A percentile compares a stretch with the other conserved stretches of the same genome.
Evolutionary conservation across 2,329 filamentous ascomycete genomes (phyloP).

Genomic region (Aspergillus pseudoviridinutans): DNA sequence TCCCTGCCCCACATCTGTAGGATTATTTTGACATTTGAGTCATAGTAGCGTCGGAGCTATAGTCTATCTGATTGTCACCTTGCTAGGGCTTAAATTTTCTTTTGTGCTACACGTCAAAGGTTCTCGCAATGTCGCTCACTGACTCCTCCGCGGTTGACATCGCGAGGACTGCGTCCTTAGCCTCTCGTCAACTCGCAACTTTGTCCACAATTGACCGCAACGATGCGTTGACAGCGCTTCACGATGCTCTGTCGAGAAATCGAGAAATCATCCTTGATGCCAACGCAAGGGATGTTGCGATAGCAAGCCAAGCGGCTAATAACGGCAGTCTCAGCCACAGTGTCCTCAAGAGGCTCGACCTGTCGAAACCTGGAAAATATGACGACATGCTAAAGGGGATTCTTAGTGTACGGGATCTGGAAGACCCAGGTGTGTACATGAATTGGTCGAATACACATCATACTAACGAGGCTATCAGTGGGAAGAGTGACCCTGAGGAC

Average conservation of each 20-base stretch:
- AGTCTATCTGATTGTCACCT: neutral
- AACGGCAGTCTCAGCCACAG: slow-evolving; percentile 74
- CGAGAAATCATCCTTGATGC: slow-evolving; percentile 77
- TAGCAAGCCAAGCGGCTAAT: slow-evolving; percentile 68
- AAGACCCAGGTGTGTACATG: slow-evolving; percentile 72
- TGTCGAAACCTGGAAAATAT: slow-evolving; percentile 84
- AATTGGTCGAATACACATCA: neutral
- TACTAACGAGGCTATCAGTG: slow-evolving; percentile 49
- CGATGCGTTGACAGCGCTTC: slow-evolving; percentile 76
- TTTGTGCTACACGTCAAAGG: neutral
- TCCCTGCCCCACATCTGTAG: neutral
- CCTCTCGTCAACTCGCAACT: slow-evolving; percentile 78
- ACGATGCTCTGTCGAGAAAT: slow-evolving; percentile 66
- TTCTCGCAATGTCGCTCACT: slow-evolving; percentile 72
- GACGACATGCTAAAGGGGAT: slow-evolving; percentile 98
- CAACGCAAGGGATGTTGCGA: slow-evolving; percentile 76
- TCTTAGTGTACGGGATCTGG: slow-evolving; percentile 74
- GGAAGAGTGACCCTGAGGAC: slow-evolving; percentile 81
- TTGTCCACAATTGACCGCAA: slow-evolving; percentile 75
- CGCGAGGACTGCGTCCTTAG: slow-evolving; percentile 71
- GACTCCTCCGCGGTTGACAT: slow-evolving; percentile 75
- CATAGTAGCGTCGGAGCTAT: neutral
- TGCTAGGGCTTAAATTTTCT: neutral
- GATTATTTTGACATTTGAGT: neutral
- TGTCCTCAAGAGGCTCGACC: slow-evolving; percentile 81